Percentiles rank a stretch among this genome's conserved stretches.
Conservation (phyloP, 345 rosid species). For the Lepidium africanum region DNA sequence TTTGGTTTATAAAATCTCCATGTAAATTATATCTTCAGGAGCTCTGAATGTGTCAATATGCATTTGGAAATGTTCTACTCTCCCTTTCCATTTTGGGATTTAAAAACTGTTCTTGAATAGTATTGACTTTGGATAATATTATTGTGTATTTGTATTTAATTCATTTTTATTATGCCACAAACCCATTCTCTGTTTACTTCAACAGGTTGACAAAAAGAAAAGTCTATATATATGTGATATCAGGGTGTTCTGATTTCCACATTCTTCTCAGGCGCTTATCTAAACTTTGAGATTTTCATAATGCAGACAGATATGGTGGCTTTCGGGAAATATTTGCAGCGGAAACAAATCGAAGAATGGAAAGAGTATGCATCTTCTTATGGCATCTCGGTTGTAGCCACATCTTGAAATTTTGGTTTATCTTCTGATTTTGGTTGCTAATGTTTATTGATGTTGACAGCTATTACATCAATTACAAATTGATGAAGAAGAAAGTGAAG, state of each 20-base stretch:
- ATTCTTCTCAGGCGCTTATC: conserved; percentile 15
- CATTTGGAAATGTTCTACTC: conserved; percentile 5
- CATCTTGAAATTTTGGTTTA: not conserved
- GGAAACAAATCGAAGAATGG: conserved; percentile 88
- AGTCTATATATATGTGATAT: conserved; percentile 25
- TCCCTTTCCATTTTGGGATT: conserved; percentile 7
- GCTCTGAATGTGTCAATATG: conserved; percentile 11
- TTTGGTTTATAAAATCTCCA: not conserved
- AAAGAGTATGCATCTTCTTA: conserved; percentile 44
- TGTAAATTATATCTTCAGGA: not conserved
- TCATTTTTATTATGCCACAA: conserved; percentile 9
- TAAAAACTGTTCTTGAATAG: not conserved
- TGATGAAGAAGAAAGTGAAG: conserved; percentile 91
- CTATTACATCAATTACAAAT: conserved; percentile 85
- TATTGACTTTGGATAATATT: conserved; percentile 21
- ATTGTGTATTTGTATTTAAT: conserved; percentile 8
- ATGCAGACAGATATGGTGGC: conserved; percentile 65
- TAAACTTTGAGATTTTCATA: not conserved
- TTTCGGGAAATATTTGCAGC: conserved; percentile 83
- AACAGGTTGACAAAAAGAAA: conserved; percentile 15
- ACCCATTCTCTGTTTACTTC: conserved; percentile 17
- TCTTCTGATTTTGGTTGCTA: not conserved
- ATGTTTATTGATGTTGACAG: conserved; percentile 30
- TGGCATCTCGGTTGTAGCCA: not conserved
- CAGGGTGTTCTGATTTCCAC: not conserved